A percentile compares a stretch with the other conserved stretches of the same genome.
Evolutionary conservation across 106 monocot genomes (phyloP).

Genomic region (Phalaenopsis aphrodite): DNA sequence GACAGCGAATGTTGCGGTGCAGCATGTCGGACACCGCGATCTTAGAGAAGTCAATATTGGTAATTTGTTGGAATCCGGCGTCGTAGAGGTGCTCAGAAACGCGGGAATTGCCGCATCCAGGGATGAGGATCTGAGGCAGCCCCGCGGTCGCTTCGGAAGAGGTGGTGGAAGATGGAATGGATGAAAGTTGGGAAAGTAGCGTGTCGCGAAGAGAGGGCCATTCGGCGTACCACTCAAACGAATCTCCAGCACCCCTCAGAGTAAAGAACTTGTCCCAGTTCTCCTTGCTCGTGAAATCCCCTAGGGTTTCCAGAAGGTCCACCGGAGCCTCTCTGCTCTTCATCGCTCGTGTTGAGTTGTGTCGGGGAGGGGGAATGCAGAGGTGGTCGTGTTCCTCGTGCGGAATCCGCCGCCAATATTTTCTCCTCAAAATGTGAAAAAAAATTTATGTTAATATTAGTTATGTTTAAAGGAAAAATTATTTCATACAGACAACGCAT

Average conservation of each 20-base stretch:
- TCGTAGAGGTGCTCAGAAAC: slow-evolving; percentile 88
- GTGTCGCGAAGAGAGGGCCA: slow-evolving; percentile 51
- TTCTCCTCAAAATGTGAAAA: too few species aligned
- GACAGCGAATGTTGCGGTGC: slow-evolving; percentile 48
- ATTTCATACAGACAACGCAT: too few species aligned
- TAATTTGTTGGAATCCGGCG: slow-evolving; percentile 54
- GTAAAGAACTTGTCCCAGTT: slow-evolving; percentile 99
- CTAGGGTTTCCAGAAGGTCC: slow-evolving; percentile 68
- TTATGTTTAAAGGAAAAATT: too few species aligned
- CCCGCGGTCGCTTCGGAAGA: not conserved
- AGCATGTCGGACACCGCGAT: slow-evolving; percentile 80
- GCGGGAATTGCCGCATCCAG: slow-evolving; percentile 85
- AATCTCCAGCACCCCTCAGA: slow-evolving; percentile 67
- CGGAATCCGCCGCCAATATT: too few species aligned
- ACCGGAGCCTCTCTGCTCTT: not conserved
- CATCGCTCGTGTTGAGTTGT: not conserved
- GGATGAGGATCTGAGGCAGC: slow-evolving; percentile 55
- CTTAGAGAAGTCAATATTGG: slow-evolving; percentile 94
- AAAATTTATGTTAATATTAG: too few species aligned
- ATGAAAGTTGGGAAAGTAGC: slow-evolving; percentile 45
- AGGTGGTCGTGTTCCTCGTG: too few species aligned
- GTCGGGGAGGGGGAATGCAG: not conserved
- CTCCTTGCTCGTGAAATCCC: slow-evolving; percentile 90
- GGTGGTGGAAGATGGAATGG: not conserved
- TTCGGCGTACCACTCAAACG: slow-evolving; percentile 98